phyloP scores from a whole-genome alignment of 306 rosid genomes.

The Cucumis melo region DNA sequence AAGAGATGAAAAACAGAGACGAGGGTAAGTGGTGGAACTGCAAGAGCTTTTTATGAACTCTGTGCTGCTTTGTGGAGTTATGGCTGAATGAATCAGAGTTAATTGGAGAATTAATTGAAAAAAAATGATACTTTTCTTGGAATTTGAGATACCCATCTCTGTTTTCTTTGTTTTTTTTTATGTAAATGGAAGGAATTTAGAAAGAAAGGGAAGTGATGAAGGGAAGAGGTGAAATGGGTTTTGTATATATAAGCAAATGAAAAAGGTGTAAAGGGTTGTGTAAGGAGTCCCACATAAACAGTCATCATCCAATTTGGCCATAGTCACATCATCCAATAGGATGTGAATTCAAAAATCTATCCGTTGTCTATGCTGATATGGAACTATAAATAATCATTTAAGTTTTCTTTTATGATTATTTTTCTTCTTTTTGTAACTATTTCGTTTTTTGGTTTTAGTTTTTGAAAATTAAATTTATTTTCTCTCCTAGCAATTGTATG shows the following conservation, averaged over 20 bases:
- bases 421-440: too few relatives aligned
- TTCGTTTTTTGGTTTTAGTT: too few relatives aligned
- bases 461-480: too few relatives aligned
- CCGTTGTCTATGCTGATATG: too few relatives aligned
- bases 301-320: too few relatives aligned
- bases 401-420: too few relatives aligned
- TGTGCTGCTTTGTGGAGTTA: conserved; percentile 6
- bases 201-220: background rate
- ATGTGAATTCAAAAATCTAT: too few relatives aligned
- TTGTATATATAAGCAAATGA: background rate
- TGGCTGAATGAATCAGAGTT: background rate
- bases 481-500: too few relatives aligned
- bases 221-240: background rate
- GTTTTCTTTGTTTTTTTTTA: background rate
- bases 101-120: background rate
- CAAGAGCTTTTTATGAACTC: conserved; percentile 63
- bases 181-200: background rate
- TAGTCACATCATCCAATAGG: too few relatives aligned
- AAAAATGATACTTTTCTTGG: background rate
- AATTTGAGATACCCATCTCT: background rate
- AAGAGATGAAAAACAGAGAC: conserved; percentile 45
- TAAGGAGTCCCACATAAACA: too few relatives aligned
- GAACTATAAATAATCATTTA: too few relatives aligned
- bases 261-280: too few relatives aligned
- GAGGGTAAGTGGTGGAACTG: conserved; percentile 44